phyloP scores from a whole-genome alignment of 2,329 filamentous ascomycete species.

The Sporothrix brunneoviolacea region DNA sequence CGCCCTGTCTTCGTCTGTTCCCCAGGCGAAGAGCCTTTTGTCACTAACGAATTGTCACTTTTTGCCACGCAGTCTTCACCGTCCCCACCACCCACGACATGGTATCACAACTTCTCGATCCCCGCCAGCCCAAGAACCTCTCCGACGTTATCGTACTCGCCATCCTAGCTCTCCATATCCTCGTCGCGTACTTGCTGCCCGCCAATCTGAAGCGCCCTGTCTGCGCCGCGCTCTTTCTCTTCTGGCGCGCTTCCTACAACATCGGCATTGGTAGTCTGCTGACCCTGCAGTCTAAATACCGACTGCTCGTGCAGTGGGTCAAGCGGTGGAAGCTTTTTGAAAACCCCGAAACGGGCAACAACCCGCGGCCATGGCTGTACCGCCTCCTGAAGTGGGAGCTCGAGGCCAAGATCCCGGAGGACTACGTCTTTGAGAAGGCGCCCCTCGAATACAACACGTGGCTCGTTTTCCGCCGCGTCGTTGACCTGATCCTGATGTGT shows the following conservation, averaged over 20 bases:
- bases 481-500: conserved; percentile 97
- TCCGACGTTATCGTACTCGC: conserved; percentile 75
- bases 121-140: conserved; percentile 89
- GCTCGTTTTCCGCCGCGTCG: conserved; percentile 90
- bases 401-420: conserved; percentile 87
- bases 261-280: conserved; percentile 86
- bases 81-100: conserved; percentile 97
- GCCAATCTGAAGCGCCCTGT: conserved; percentile 61
- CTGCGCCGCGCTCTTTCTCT: conserved; percentile 78
- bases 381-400: conserved; percentile 78
- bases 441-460: conserved; percentile 99
- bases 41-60: conserved; percentile 11
- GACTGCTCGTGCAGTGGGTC: conserved; percentile 80
- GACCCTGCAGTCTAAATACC: conserved; percentile 82
- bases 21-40: conserved; percentile 8
- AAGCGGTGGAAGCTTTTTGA: conserved; percentile 82
- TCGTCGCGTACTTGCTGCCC: conserved; percentile 68
- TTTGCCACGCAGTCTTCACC: conserved; percentile 66
- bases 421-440: conserved; percentile 89
- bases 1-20: neutral
- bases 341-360: conserved; percentile 69
- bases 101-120: conserved; percentile 94
- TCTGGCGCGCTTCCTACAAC: conserved; percentile 92
- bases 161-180: conserved; percentile 69
- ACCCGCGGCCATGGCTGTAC: conserved; percentile 78